These are phyloP conservation scores for Chlamydomonas reinhardtii DNA, from an alignment of 163 green algal genomes.

Conservation along the genomic window DNA sequence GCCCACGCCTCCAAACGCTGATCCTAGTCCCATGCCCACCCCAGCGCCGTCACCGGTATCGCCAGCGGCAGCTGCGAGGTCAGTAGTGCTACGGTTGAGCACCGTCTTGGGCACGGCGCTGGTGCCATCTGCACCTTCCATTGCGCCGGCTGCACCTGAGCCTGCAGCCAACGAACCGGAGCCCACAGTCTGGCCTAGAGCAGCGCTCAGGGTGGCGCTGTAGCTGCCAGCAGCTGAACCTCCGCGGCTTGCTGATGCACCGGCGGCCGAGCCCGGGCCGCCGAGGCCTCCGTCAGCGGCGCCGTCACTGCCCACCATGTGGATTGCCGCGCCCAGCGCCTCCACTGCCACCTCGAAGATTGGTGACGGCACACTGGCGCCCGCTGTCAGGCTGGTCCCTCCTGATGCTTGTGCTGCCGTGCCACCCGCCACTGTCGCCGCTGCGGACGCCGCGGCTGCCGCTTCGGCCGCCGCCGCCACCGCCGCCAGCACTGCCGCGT, in stretches of 20 bases:
- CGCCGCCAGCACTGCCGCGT: slow-evolving; percentile 61
- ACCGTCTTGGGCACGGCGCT: no score
- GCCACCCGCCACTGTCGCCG: background rate
- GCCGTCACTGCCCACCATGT: slow-evolving; percentile 57
- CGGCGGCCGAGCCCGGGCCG: background rate
- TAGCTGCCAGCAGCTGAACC: no score
- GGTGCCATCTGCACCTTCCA: no score
- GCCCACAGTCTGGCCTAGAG: background rate
- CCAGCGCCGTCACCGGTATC: no score
- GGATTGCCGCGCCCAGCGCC: slow-evolving; percentile 77
- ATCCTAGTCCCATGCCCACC: no score
- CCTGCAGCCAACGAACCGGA: background rate
- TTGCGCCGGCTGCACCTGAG: no score
- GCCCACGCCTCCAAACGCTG: background rate
- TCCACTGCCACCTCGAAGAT: slow-evolving; percentile 69
- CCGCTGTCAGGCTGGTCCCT: background rate
- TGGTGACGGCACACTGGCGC: background rate
- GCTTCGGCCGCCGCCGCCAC: background rate
- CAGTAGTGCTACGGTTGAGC: no score
- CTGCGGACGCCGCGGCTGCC: background rate
- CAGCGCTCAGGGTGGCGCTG: background rate
- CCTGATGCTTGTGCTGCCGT: background rate
- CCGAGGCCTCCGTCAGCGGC: background rate
- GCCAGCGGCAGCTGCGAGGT: no score
- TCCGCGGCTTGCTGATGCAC: no score